phyloP scores from a whole-genome alignment of 495 filamentous ascomycete species.

The Thermochaetoides thermophila region DNA sequence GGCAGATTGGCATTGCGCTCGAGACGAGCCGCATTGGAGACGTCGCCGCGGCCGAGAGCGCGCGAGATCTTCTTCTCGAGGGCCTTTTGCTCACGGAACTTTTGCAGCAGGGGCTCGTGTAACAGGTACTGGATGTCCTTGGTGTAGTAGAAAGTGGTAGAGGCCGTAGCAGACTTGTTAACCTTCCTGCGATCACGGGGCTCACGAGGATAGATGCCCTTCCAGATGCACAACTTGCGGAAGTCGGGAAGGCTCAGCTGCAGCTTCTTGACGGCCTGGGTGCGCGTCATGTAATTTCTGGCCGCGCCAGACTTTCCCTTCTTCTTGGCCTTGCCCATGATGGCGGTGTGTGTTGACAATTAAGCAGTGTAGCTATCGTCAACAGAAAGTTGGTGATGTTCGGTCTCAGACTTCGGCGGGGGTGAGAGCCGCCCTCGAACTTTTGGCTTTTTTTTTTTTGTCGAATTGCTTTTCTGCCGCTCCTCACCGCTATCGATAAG shows the following conservation, averaged over 20 bases:
- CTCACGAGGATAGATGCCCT: constrained; percentile 96
- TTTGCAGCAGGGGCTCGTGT: constrained; percentile 86
- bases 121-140: constrained; percentile 97
- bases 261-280: constrained; percentile 90
- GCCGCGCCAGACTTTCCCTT: constrained; percentile 87
- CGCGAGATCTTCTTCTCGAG: constrained; percentile 91
- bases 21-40: constrained; percentile 58
- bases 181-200: constrained; percentile 93
- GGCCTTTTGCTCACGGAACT: constrained; percentile 92
- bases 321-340: constrained; percentile 87
- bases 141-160: constrained; percentile 97
- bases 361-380: background rate
- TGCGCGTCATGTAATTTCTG: constrained; percentile 97
- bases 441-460: constrained; percentile 22
- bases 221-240: constrained; percentile 95
- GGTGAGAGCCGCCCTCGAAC: constrained; percentile 12
- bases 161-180: constrained; percentile 73
- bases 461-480: constrained; percentile 19
- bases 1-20: constrained; percentile 49
- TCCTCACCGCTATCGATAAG: constrained; percentile 16
- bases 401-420: too few species aligned
- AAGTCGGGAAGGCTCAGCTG: constrained; percentile 96
- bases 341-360: constrained; percentile 1
- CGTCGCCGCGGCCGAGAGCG: constrained; percentile 81
- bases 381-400: too few species aligned